These are phyloP conservation scores for Ustilago sp. DNA, from an alignment of 1,284 basidiomycete genomes.

Conservation along the genomic window DNA sequence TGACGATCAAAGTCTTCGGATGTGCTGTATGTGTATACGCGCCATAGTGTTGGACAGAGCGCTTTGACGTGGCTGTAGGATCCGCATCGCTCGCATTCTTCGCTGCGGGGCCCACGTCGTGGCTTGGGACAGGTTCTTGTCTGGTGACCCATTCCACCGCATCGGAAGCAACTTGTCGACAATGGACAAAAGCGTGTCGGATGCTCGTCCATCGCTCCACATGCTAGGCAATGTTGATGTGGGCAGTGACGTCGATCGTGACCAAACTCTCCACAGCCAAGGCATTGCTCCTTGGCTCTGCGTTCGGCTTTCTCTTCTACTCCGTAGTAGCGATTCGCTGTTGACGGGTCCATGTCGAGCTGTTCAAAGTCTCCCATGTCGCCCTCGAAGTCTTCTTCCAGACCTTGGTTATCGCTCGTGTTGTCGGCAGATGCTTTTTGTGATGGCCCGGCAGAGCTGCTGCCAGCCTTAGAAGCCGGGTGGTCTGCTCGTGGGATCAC, in stretches of 20 bases:
- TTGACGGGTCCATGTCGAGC: conserved; percentile 50
- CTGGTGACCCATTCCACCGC: conserved; percentile 87
- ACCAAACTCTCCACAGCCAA: conserved; percentile 56
- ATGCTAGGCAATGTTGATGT: conserved; percentile 80
- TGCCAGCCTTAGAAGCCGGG: background rate
- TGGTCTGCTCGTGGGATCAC: conserved; percentile 17
- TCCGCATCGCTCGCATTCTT: conserved; percentile 82
- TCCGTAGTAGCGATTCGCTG: conserved; percentile 56
- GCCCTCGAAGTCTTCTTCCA: conserved; percentile 30
- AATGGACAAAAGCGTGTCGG: conserved; percentile 84
- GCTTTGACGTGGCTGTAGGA: conserved; percentile 77
- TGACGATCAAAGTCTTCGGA: conserved; percentile 73
- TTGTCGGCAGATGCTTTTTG: background rate
- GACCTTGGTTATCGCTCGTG: conserved; percentile 10
- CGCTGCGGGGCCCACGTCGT: conserved; percentile 26
- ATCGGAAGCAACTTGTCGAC: conserved; percentile 83
- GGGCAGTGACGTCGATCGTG: conserved; percentile 57
- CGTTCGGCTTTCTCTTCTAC: conserved; percentile 54
- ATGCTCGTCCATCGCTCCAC: conserved; percentile 87
- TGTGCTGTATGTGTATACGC: conserved; percentile 82
- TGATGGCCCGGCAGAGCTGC: conserved; percentile 6
- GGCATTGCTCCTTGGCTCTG: conserved; percentile 48
- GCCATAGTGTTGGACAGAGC: conserved; percentile 89
- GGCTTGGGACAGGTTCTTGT: conserved; percentile 76
- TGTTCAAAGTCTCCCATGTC: conserved; percentile 56